These are phyloP conservation scores for Aspergillus olivimuriae DNA, from an alignment of 495 filamentous ascomycete species.

Conservation along the genomic window DNA sequence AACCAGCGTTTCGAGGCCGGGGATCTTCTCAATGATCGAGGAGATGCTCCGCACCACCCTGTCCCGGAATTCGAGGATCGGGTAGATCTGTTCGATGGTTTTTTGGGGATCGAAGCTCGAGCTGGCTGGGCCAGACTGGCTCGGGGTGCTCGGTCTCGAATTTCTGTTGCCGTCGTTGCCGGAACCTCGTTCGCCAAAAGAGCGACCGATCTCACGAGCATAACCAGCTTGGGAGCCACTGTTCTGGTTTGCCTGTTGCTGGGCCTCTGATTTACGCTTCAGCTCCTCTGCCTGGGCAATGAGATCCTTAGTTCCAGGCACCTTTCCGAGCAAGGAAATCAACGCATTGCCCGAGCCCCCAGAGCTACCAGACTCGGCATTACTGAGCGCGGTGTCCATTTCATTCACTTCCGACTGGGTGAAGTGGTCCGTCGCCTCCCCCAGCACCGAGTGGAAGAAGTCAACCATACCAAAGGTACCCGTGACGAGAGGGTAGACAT, in stretches of 20 bases:
- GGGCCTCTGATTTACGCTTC: slow-evolving; percentile 66
- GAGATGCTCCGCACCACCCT: slow-evolving; percentile 80
- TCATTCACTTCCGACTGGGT: slow-evolving; percentile 92
- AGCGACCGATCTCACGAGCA: slow-evolving; percentile 8
- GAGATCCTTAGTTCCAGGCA: slow-evolving; percentile 73
- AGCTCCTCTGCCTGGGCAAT: slow-evolving; percentile 71
- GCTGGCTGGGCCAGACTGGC: neutral
- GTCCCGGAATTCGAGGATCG: slow-evolving; percentile 90
- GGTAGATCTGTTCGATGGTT: slow-evolving; percentile 80
- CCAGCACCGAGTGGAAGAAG: slow-evolving; percentile 94
- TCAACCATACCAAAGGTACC: slow-evolving; percentile 91
- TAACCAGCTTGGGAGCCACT: slow-evolving; percentile 29
- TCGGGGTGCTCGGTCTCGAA: neutral
- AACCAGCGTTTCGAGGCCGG: slow-evolving; percentile 76
- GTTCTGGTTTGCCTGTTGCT: slow-evolving; percentile 57
- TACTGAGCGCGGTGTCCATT: slow-evolving; percentile 66
- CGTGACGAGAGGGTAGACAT: slow-evolving; percentile 82
- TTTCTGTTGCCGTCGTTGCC: neutral
- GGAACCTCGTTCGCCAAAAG: slow-evolving; percentile 9
- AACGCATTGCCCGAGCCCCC: slow-evolving; percentile 46
- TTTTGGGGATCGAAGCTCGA: slow-evolving; percentile 70
- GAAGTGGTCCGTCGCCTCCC: slow-evolving; percentile 92
- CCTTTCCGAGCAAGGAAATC: slow-evolving; percentile 63
- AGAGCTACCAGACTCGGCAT: slow-evolving; percentile 48
- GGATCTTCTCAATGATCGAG: slow-evolving; percentile 82